Evolutionary conservation across 2,329 filamentous ascomycete species (phyloP).

Genomic region (Neonectria magnoliae): DNA sequence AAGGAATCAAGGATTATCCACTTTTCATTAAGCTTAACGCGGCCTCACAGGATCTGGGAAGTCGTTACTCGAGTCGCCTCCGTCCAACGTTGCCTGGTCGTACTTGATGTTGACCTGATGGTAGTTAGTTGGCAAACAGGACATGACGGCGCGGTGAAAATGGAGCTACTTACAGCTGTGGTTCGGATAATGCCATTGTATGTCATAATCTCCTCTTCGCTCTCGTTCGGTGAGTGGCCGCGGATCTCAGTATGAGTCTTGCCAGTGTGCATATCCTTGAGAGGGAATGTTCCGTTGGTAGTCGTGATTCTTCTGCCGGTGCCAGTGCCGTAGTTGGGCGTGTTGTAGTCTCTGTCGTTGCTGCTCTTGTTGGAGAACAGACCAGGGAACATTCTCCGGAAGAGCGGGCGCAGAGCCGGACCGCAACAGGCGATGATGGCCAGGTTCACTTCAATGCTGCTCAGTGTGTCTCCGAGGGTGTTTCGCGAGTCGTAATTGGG

Average conservation of each 20-base stretch:
- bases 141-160: background rate
- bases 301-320: conserved; percentile 17
- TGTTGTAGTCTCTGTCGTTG: conserved; percentile 24
- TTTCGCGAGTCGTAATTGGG: conserved; percentile 39
- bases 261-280: conserved; percentile 29
- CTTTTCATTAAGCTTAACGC: background rate
- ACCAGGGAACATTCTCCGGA: conserved; percentile 36
- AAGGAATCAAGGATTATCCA: background rate
- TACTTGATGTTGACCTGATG: conserved; percentile 24
- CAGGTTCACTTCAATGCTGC: conserved; percentile 49
- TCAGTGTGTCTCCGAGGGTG: conserved; percentile 45
- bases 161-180: conserved; percentile 19
- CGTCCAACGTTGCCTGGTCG: conserved; percentile 21
- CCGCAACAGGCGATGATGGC: conserved; percentile 51
- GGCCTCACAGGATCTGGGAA: conserved; percentile 7
- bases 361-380: conserved; percentile 33
- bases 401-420: conserved; percentile 38
- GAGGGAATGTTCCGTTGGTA: conserved; percentile 10
- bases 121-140: conserved; percentile 9
- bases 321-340: conserved; percentile 20
- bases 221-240: conserved; percentile 33
- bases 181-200: conserved; percentile 38
- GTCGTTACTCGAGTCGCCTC: conserved; percentile 13
- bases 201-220: conserved; percentile 41
- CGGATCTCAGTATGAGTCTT: conserved; percentile 35